phyloP scores from a whole-genome alignment of 768 basidiomycete genomes.

The Pleurotus pulmonarius region DNA sequence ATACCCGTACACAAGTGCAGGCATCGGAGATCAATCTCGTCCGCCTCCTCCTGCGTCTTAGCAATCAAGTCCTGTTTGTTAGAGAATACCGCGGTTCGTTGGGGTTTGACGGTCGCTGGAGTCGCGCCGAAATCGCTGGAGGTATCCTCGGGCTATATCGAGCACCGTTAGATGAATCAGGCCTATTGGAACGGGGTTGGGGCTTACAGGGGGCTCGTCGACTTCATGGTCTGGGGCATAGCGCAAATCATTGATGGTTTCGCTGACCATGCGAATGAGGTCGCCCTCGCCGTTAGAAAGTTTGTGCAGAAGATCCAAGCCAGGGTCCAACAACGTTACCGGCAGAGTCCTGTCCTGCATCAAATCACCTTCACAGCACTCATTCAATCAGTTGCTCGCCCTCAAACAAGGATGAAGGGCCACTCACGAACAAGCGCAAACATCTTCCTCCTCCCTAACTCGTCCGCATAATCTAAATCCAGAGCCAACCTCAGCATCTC shows the following conservation, averaged over 20 bases:
- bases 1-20: constrained; percentile 75
- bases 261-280: constrained; percentile 84
- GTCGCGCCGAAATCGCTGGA: constrained; percentile 21
- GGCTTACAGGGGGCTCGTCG: constrained; percentile 28
- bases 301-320: constrained; percentile 78
- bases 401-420: neutral
- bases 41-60: constrained; percentile 55
- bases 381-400: too few species aligned
- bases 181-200: neutral
- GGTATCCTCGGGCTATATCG: too few species aligned
- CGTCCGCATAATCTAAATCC: constrained; percentile 86
- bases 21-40: constrained; percentile 71
- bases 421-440: constrained; percentile 77
- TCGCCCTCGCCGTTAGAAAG: constrained; percentile 76
- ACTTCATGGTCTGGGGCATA: constrained; percentile 40
- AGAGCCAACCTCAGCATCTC: constrained; percentile 80
- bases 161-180: too few species aligned
- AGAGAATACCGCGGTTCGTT: constrained; percentile 12
- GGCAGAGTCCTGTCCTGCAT: constrained; percentile 69
- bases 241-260: constrained; percentile 79
- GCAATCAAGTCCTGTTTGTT: constrained; percentile 45
- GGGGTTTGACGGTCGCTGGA: constrained; percentile 19
- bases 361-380: constrained; percentile 64
- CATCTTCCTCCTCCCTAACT: constrained; percentile 87
- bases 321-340: constrained; percentile 61